Base-by-base conservation (phyloP, 495 filamentous ascomycete genomes). In the Parathielavia hyrcaniae region DNA sequence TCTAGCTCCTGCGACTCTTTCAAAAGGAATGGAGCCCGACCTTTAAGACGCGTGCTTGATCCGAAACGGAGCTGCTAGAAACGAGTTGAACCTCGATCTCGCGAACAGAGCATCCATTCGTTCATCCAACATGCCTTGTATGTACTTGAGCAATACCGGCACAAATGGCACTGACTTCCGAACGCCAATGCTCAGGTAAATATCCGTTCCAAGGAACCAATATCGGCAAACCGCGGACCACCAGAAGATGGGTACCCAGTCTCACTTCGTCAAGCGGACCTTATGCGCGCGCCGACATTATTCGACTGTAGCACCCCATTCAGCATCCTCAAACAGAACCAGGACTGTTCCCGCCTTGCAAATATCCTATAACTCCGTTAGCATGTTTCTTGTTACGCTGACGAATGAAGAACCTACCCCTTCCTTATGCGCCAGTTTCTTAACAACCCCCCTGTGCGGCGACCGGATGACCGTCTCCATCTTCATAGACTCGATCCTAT, bases 391-490 rank as follows among this genome's bases (percentile, higher is more conserved):
- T 30, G n/a, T 16, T 4, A 22, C 19, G 19, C 19, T 23, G 9
- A 22, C 23, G 7, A 5, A n/a, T 6, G 32, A 7, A 9, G 38
- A 26, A 83, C 88, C 79, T 83, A 96, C 90, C 68, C 92, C 92
- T 76, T 85, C 79, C 70, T 85, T 79, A 73, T 97, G 91, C 41
- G 92, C 89, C 47, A 98, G 75, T 71, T 81, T 88, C 57, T 84
- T 82, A 58, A 98, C 81, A 10, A 84, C 80, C 8, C 90, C 93
- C 60, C 85, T 84, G 48, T 90, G 84, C 12, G 93, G 93, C 61
- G 88, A 91, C 58, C 93, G 79, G 58, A 98, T 96, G 36, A 95
- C 90, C 35, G 90, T 98, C 74, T 98, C 93, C 93, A 98, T 98
- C 80, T 98, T 98, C 93, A 98, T 98, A 56, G 92, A 97, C 73